Evolutionary conservation across 345 rosid species (phyloP), one percentile per base, ranked within the genome.

Genomic region (Aethionema arabicum): DNA sequence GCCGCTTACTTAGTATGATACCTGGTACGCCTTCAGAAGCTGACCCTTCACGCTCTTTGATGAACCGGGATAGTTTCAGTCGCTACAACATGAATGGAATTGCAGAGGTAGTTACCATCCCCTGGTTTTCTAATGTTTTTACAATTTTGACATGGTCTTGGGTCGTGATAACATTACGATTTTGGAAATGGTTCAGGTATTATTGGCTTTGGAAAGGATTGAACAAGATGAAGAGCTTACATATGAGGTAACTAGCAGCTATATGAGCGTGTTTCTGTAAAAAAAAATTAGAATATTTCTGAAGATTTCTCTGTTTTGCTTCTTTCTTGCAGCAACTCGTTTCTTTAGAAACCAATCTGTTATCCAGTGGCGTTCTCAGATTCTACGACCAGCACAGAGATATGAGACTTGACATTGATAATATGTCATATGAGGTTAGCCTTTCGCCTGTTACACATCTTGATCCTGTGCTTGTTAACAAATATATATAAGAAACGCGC

Each of bases 391-490:
- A 78, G 67, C 96, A 93, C 53, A 83, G 96, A 69, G 97, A 84
- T 21, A 83, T 93, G 99, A 90, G 99, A 76, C 83, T 90, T 65
- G 97, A 93, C 78, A 90, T 93, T 59, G 99, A 93, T 70, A 68
- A 84, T 75, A 90, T 90, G 99, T 87, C 99, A 52, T 93, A 93
- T 50, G 97, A 93, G 99, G 99, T 86, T 31, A 65, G 83, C 74
- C 47, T 30, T 21, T 21, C 65, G 29, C 11, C 53, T 32, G 38
- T 57, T 42, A 7, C 11, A 48, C 52, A 50, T 35, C 7, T 60
- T 32, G 57, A 36, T 54, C 14, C n/a, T 56, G 1, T 8, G 9
- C 33, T 8, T 4, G 31, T 16, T 32, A 12, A 48, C 42, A 32
- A 32, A 21, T 40, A 16, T 43, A 53, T 53, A 21, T 5, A 46